Percentiles rank a stretch among this genome's conserved stretches.
Evolutionary conservation across 495 filamentous ascomycete species (phyloP).

Genomic region (Glutinoglossum americanum): DNA sequence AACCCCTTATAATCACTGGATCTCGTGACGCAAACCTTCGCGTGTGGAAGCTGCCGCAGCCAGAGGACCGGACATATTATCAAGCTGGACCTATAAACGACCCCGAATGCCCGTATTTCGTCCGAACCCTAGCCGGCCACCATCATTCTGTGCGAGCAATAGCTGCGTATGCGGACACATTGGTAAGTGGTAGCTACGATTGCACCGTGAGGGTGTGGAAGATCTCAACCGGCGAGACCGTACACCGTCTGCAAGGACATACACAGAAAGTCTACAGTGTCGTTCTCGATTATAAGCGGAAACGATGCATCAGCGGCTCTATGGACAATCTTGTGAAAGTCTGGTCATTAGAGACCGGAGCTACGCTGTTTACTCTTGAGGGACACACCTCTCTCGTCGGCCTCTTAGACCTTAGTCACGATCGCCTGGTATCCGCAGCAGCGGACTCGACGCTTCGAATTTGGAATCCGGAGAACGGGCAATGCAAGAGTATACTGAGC

Average conservation of each 20-base stretch:
- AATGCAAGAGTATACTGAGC: conserved; percentile 70
- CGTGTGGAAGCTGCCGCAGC: conserved; percentile 87
- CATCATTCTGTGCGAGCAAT: conserved; percentile 94
- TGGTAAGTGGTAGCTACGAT: conserved; percentile 99
- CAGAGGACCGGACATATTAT: conserved; percentile 48
- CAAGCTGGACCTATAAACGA: conserved; percentile 60
- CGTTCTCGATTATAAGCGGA: conserved; percentile 76
- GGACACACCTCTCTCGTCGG: conserved; percentile 89
- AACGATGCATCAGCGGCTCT: conserved; percentile 89
- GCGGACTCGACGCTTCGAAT: conserved; percentile 89
- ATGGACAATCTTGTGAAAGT: conserved; percentile 98
- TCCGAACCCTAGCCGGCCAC: conserved; percentile 71
- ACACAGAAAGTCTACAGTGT: conserved; percentile 93
- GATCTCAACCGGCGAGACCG: conserved; percentile 81
- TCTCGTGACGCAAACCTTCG: conserved; percentile 87
- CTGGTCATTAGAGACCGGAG: conserved; percentile 84
- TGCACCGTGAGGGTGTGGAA: conserved; percentile 92
- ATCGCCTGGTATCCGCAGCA: conserved; percentile 81
- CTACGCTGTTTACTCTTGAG: conserved; percentile 73
- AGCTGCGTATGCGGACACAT: conserved; percentile 79
- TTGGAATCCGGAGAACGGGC: conserved; percentile 88
- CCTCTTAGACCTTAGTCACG: conserved; percentile 66
- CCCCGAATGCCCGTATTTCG: conserved; percentile 77
- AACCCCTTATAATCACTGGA: conserved; percentile 89
- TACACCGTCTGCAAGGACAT: conserved; percentile 76